Evolutionary conservation across 23 red algal genomes (phyloP).

Genomic region (Gracilaria gracilis): DNA sequence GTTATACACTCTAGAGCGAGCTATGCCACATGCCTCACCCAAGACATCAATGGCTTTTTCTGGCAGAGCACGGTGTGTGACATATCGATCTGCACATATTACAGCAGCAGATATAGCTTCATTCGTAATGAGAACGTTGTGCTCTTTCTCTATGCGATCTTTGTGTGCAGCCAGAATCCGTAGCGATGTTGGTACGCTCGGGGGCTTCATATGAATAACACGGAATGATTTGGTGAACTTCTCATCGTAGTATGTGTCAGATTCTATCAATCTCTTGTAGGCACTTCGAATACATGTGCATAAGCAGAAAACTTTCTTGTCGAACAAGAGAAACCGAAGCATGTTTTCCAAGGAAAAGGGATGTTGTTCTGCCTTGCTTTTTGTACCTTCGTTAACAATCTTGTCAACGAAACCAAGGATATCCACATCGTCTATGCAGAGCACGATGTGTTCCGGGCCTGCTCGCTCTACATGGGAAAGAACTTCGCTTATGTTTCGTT

Average conservation of each 20-base stretch:
- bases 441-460: slow-evolving; percentile 68
- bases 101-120: slow-evolving; percentile 31
- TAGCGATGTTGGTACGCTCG: slow-evolving; percentile 16
- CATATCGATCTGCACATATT: slow-evolving; percentile 32
- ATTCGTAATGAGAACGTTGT: slow-evolving; percentile 19
- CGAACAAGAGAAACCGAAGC: slow-evolving; percentile 64
- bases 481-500: slow-evolving; percentile 32
- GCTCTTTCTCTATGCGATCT: slow-evolving; percentile 21
- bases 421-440: slow-evolving; percentile 71
- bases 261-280: slow-evolving; percentile 56
- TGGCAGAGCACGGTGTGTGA: slow-evolving; percentile 56
- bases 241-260: slow-evolving; percentile 70
- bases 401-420: slow-evolving; percentile 65
- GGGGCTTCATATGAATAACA: slow-evolving; percentile 54
- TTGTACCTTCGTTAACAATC: slow-evolving; percentile 17
- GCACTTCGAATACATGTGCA: slow-evolving; percentile 71
- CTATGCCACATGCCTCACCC: slow-evolving; percentile 33
- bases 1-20: not conserved
- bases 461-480: slow-evolving; percentile 54
- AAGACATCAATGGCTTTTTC: slow-evolving; percentile 66
- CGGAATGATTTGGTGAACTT: slow-evolving; percentile 74
- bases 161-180: slow-evolving; percentile 50
- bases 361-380: not conserved
- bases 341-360: slow-evolving; percentile 59
- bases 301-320: slow-evolving; percentile 66